Percentiles rank a stretch among this genome's conserved stretches.
These are phyloP conservation scores for Halocafeteria seosinensis DNA, from an alignment of 108 stramenopile species.

Conservation along the genomic window DNA sequence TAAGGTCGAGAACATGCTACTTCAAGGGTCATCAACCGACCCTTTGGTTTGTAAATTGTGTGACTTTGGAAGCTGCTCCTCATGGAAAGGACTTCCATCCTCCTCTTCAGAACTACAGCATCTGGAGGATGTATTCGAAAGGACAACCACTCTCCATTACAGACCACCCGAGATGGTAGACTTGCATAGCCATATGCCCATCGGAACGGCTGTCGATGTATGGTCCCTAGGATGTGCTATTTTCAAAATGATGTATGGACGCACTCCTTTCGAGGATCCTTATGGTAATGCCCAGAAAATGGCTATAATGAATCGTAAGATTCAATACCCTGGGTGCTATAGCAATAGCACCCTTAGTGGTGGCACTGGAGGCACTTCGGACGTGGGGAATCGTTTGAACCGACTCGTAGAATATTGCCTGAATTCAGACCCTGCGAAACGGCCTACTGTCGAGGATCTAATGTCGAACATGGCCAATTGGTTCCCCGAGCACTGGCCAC, in stretches of 20 bases:
- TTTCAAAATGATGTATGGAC: not conserved
- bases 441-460: not conserved
- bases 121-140: not conserved
- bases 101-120: not conserved
- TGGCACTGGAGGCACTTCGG: not conserved
- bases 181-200: not conserved
- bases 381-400: not conserved
- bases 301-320: not conserved
- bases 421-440: not conserved
- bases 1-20: not conserved
- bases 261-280: not conserved
- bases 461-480: no score
- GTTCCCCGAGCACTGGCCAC: no score
- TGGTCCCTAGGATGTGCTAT: constrained; percentile 12
- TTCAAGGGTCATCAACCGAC: no score
- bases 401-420: not conserved
- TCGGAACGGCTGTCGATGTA: constrained; percentile 1
- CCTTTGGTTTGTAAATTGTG: not conserved
- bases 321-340: not conserved
- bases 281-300: not conserved
- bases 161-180: constrained; percentile 13
- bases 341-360: no score
- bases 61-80: not conserved
- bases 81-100: not conserved
- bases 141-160: constrained; percentile 1